phyloP scores from a whole-genome alignment of 2,329 filamentous ascomycete species.

The Colletotrichum tropicale region DNA sequence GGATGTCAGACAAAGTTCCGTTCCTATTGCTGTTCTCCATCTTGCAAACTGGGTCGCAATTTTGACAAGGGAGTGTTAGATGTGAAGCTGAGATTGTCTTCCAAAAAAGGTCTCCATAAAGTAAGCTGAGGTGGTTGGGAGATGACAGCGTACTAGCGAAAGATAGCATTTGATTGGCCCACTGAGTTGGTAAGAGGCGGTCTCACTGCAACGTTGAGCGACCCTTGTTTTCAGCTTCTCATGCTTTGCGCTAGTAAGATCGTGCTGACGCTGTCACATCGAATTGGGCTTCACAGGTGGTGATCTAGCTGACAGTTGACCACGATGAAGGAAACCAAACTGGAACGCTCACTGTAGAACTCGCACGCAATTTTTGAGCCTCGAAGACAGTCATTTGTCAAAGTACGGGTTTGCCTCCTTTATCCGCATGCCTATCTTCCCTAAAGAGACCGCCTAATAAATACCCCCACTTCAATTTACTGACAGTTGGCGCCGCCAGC shows the following conservation, averaged over 20 bases:
- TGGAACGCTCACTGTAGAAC: neutral
- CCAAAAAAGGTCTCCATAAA: neutral
- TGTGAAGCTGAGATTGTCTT: neutral
- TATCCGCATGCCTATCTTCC: neutral
- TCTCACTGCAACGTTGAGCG: neutral
- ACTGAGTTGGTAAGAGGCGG: neutral
- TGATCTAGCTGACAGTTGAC: fast-evolving
- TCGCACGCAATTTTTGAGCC: fast-evolving
- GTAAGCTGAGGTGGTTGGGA: neutral
- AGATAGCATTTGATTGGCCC: neutral
- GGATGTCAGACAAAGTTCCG: neutral
- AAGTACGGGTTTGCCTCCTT: fast-evolving
- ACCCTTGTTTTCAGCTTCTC: neutral
- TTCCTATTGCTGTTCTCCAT: fast-evolving
- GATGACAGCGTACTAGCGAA: neutral
- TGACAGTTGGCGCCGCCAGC: neutral
- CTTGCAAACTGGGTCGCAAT: neutral
- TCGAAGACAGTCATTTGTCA: neutral
- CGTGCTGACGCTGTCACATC: neutral
- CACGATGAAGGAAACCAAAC: fast-evolving
- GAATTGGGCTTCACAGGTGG: neutral
- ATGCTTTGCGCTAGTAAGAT: neutral
- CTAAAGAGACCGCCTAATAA: no score
- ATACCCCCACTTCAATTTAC: neutral
- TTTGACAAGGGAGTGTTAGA: neutral